Base-by-base conservation (phyloP, 352 stramenopile species). In the Globisporangium iwayamae region DNA sequence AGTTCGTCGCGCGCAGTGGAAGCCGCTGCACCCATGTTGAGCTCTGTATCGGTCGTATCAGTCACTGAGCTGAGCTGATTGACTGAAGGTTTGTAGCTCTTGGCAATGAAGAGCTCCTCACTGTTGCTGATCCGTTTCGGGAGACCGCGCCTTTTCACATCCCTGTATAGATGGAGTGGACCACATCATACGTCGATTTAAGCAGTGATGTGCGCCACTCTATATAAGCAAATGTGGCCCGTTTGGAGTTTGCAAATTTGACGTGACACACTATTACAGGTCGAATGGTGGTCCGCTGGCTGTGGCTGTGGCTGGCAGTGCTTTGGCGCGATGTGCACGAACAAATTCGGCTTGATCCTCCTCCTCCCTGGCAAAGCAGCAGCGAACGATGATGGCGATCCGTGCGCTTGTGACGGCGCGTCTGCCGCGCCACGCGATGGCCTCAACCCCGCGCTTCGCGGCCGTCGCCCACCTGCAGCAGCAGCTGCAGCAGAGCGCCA, bases 1-100 rank as follows among this genome's bases (percentile, higher is more conserved):
- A 89, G 68, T 38, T 74, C 81, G 30, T 89, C 79, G 41, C 81
- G 73, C 32, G 69, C 75, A 59, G 75, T 88, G 11, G 82, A 91
- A n/a, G 82, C 82, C 11, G 82, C 82, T 11, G 82, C 74, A 6
- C 78, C 78, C 80, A 91, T 90, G 32, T 4, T 18, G 5, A 28
- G 20, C 22, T 16, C 14, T 57, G 32, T 7, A 25, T 61, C 25
- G 25, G 4, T 22, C 6, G 2, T 30, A 34, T 38, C 14, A 46
- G 39, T 14, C 14, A n/a, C 14, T 22, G 43, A 48, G 43, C 43
- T 22, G 28, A 20, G 28, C 16, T 25, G 14, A 25, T 34, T 25
- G 28, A 2, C 28, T 39, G 14, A 20, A 47, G 6, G 9, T 20
- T 47, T n/a, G 41, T 47, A 47, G 41, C 41, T 47, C 41, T 47